Evolutionary conservation across 2,329 filamentous ascomycete genomes (phyloP), one percentile per base, ranked within the genome.

Genomic region (Calonectria leucothoes): DNA sequence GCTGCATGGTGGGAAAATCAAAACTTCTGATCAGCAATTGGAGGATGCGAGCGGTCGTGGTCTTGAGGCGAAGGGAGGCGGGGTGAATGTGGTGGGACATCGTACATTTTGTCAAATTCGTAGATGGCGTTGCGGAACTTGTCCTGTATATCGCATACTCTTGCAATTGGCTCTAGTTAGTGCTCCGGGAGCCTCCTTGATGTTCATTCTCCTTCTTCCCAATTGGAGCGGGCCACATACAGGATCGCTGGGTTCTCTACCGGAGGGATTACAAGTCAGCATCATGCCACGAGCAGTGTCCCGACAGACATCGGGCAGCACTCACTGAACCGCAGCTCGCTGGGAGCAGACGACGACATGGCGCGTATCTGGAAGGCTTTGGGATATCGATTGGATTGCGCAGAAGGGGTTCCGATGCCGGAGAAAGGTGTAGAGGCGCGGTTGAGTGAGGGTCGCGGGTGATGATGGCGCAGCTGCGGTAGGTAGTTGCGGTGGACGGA

Each of bases 61-160:
- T 57, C 57, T 74, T 67, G 35, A 63, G 59, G 55, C 52, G 48
- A 68, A 45, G 17, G 29, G 66, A 55, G 51, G 61, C 35, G 42
- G 66, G 65, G 49, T 42, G 37, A 29, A 68, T 25, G 31, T 55
- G 57, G 10, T 11, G 20, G 20, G n/a, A 29, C 17, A n/a, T 39
- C 87, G 72, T 88, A 94, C 92, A 98, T 90, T 83, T 94, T 95
- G 76, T 94, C 91, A 82, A 96, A 98, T 82, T 97, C 93, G 86
- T 93, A 91, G 80, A 98, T 98, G 70, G 93, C 93, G 11, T 88
- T 88, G 74, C 95, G 91, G 86, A 98, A 98, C 84, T 95, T 97
- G 79, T 98, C 96, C 86, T 98, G 96, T 76, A 98, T 89, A 82
- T 98, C 96, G 87, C 96, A 98, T 82, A 98, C 91, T 81, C 96